Conservation (phyloP, 2,329 filamentous ascomycete species). For the Didymella pomorum region DNA sequence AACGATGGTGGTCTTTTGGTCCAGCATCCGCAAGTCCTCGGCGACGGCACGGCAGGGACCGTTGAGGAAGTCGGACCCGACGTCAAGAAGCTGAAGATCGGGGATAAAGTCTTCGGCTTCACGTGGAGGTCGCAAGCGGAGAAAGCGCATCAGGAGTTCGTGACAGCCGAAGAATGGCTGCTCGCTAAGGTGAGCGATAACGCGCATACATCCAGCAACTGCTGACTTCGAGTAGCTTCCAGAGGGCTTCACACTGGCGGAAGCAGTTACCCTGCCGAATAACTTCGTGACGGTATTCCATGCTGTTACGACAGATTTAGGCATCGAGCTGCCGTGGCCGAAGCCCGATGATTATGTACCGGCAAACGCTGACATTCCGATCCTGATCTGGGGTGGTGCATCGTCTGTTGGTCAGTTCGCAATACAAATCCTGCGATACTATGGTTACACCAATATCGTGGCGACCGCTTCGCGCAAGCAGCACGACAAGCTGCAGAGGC, state of each 20-base stretch:
- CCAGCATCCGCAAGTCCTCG: constrained; percentile 59
- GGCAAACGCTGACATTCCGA: constrained; percentile 37
- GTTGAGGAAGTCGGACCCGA: constrained; percentile 61
- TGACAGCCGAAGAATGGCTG: constrained; percentile 61
- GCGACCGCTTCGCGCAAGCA: constrained; percentile 51
- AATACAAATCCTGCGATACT: constrained; percentile 53
- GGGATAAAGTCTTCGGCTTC: constrained; percentile 66
- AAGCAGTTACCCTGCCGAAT: constrained; percentile 63
- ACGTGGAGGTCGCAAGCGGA: constrained; percentile 58
- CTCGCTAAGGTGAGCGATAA: constrained; percentile 34
- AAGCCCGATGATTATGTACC: constrained; percentile 55
- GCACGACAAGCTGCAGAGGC: constrained; percentile 47
- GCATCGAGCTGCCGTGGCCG: constrained; percentile 65
- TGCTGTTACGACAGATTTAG: constrained; percentile 60
- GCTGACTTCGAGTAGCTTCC: constrained; percentile 50
- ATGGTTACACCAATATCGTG: constrained; percentile 52
- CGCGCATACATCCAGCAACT: not conserved
- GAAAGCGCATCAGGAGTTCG: constrained; percentile 64
- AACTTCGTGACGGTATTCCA: constrained; percentile 68
- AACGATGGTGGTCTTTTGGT: constrained; percentile 67
- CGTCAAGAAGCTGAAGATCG: constrained; percentile 57
- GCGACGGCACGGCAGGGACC: constrained; percentile 61
- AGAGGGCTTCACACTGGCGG: constrained; percentile 51
- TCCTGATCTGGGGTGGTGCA: constrained; percentile 57
- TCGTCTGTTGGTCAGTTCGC: constrained; percentile 55